Evolutionary conservation across 2,329 filamentous ascomycete species (phyloP).

Genomic region (Colletotrichum eremochloae): DNA sequence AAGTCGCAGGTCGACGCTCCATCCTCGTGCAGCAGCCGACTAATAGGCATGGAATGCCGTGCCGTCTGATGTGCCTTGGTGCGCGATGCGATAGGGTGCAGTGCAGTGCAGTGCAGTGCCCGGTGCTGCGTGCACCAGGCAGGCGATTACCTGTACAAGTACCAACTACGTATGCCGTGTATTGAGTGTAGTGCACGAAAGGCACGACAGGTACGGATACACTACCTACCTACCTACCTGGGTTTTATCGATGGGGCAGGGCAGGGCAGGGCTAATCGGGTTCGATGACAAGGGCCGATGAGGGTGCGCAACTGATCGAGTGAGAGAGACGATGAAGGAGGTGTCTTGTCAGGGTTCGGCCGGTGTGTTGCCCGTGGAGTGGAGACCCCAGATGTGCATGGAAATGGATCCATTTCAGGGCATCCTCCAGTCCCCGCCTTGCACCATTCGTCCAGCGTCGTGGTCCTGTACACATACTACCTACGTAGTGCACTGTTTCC

Average conservation of each 20-base stretch:
- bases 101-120: not conserved
- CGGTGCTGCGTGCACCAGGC: no score
- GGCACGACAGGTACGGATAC: no score
- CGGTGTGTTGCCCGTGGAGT: slow-evolving; percentile 16
- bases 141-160: no score
- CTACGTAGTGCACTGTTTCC: not conserved
- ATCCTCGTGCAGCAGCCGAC: slow-evolving; percentile 25
- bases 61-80: slow-evolving; percentile 23
- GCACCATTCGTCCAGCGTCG: slow-evolving; percentile 19
- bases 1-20: slow-evolving; percentile 10
- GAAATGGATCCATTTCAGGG: slow-evolving; percentile 19
- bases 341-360: slow-evolving; percentile 16
- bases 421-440: slow-evolving; percentile 24
- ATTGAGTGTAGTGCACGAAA: not conserved
- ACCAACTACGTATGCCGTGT: no score
- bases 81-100: not conserved
- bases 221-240: no score
- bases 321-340: slow-evolving; percentile 10
- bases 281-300: slow-evolving; percentile 10
- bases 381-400: slow-evolving; percentile 24
- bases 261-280: slow-evolving; percentile 35
- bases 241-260: slow-evolving; percentile 16
- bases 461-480: not conserved
- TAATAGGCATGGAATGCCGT: slow-evolving; percentile 15
- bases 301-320: slow-evolving; percentile 3